phyloP scores from a whole-genome alignment of 192 early-diverging fungal species.

The Helicostylum pulchrum region DNA sequence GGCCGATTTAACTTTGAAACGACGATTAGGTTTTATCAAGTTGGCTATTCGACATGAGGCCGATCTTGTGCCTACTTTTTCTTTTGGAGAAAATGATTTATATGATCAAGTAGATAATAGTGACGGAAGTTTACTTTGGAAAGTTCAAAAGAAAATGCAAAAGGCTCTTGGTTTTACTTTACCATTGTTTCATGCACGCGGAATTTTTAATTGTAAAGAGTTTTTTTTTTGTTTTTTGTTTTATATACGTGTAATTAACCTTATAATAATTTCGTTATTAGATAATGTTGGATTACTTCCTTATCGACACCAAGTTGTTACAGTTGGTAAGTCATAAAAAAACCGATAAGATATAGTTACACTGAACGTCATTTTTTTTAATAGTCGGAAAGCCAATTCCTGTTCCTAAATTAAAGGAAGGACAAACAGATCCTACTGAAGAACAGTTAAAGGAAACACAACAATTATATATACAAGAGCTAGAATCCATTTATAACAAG shows the following conservation, averaged over 20 bases:
- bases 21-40: slow-evolving; percentile 85
- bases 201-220: slow-evolving; percentile 79
- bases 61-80: slow-evolving; percentile 81
- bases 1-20: slow-evolving; percentile 69
- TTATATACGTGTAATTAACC: neutral
- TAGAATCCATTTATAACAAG: slow-evolving; percentile 55
- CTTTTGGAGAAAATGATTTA: slow-evolving; percentile 92
- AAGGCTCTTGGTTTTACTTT: slow-evolving; percentile 65
- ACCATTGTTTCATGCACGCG: slow-evolving; percentile 80
- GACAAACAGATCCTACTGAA: slow-evolving; percentile 40
- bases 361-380: neutral
- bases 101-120: slow-evolving; percentile 74
- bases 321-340: slow-evolving; percentile 26
- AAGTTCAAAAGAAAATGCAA: slow-evolving; percentile 69
- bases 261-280: slow-evolving; percentile 16
- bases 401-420: slow-evolving; percentile 39
- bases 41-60: slow-evolving; percentile 79
- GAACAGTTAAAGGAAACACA: slow-evolving; percentile 56
- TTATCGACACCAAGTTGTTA: slow-evolving; percentile 41
- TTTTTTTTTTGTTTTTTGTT: slow-evolving; percentile 1
- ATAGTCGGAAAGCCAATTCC: slow-evolving; percentile 62
- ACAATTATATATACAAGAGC: slow-evolving; percentile 59
- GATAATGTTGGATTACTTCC: slow-evolving; percentile 55
- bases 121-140: slow-evolving; percentile 55
- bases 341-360: neutral